Evolutionary conservation across 2,329 filamentous ascomycete species (phyloP), one percentile per base, ranked within the genome.

Genomic region (Allantophomopsis cytisporea): DNA sequence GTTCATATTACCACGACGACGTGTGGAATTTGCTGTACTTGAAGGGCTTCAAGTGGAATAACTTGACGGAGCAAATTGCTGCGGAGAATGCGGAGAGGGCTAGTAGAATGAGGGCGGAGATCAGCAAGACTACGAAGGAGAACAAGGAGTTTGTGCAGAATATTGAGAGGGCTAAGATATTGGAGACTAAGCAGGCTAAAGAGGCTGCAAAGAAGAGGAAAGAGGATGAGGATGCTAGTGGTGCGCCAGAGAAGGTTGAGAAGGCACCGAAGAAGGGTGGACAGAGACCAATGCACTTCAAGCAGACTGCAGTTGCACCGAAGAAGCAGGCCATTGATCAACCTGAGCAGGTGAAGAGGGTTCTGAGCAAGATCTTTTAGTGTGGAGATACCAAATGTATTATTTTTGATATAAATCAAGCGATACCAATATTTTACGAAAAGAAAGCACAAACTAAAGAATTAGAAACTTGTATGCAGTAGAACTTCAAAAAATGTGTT

Each of bases 1-100:
- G 83, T 11, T 74, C 72, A 37, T 86, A 83, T 56, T 93, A 89
- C 62, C 76, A 83, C 50, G 85, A 93, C 56, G 85, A 93, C 56
- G 71, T 93, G 35, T 93, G 85, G 85, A 88, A 82, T 50, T 63
- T 91, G 45, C 71, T 83, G 44, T 93, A 93, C 54, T 63, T 93
- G 45, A 80, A 75, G 46, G 83, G 83, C 1, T 89, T 91, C 63
- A 91, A 89, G 60, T 93, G 85, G 85, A 47, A 71, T 46, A 67
- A 78, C 51, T 59, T 79, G 45, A 86, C 81, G 41, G 80, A 84
- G 57, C 81, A 88, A 61, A 87, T 89, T 48, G 71, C 81, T 32
- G 72, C 80, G 20, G 85, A 93, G 64, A 85, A 88, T 55, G 83
- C 84, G 5, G 84, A 89, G 60, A 65, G 84, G 42, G 71, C 77